These are phyloP conservation scores for Skeletonema menzelii DNA, from an alignment of 108 stramenopile genomes.

Conservation along the genomic window DNA sequence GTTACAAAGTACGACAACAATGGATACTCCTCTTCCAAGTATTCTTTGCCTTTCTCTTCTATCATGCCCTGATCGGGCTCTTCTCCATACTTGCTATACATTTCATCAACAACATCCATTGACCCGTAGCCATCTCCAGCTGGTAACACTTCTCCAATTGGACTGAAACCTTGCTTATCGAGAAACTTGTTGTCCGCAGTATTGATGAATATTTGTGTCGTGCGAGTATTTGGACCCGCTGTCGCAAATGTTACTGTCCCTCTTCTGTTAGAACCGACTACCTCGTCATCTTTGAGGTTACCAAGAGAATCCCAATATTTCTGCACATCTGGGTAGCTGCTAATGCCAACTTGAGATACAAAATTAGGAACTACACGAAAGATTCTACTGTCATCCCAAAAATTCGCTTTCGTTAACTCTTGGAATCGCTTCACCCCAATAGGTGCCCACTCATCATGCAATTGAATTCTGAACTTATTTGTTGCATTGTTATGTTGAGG, in stretches of 20 bases:
- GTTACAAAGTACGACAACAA: slow-evolving; percentile 43
- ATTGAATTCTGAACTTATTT: not conserved
- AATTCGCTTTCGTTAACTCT: not conserved
- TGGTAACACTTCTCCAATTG: slow-evolving; percentile 68
- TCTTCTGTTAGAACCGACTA: slow-evolving; percentile 38
- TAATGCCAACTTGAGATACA: not conserved
- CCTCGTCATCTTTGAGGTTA: slow-evolving; percentile 44
- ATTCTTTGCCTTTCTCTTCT: slow-evolving; percentile 52
- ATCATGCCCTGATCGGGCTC: slow-evolving; percentile 58
- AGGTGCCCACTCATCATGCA: not conserved
- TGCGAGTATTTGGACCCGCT: slow-evolving; percentile 54
- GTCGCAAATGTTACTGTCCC: slow-evolving; percentile 58
- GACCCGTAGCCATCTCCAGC: slow-evolving; percentile 50
- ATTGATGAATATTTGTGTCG: slow-evolving; percentile 85
- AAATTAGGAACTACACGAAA: not conserved
- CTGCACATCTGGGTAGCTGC: not conserved
- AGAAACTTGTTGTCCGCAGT: slow-evolving; percentile 65
- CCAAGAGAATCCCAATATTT: not conserved
- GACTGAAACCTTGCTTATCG: slow-evolving; percentile 78
- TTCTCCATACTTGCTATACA: slow-evolving; percentile 65
- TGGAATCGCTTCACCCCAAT: slow-evolving; percentile 4
- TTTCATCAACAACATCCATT: slow-evolving; percentile 66
- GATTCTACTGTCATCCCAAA: slow-evolving; percentile 2
- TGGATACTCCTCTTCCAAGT: slow-evolving; percentile 62
- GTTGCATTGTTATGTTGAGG: slow-evolving; percentile 3